Percentiles rank a stretch among this genome's conserved stretches.
phyloP scores from a whole-genome alignment of 768 basidiomycete genomes.

The Agaricus blazei region DNA sequence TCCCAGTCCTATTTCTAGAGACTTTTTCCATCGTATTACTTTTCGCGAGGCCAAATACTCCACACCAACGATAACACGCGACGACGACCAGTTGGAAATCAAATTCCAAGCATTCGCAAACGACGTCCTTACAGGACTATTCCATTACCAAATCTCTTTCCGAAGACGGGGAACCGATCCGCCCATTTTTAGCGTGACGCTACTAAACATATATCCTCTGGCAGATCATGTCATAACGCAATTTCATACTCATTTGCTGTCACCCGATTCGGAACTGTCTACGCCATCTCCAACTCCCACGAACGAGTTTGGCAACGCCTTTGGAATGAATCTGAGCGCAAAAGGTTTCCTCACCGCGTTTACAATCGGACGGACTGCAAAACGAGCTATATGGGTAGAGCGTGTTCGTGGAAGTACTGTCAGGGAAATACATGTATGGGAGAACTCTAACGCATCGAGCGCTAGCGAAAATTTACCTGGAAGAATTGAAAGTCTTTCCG shows the following conservation, averaged over 20 bases:
- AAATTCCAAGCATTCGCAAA: conserved; percentile 35
- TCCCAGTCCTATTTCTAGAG: conserved; percentile 12
- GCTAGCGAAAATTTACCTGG: neutral
- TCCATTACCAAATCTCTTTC: conserved; percentile 35
- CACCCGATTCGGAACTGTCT: conserved; percentile 2
- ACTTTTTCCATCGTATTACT: conserved; percentile 24
- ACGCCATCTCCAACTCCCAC: conserved; percentile 7
- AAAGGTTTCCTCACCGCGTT: conserved; percentile 49
- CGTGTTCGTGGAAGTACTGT: conserved; percentile 35
- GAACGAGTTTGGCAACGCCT: neutral
- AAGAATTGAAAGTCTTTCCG: conserved; percentile 24
- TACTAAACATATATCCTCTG: conserved; percentile 41
- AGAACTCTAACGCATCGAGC: neutral
- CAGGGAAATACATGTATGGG: conserved; percentile 44
- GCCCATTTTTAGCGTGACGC: conserved; percentile 26
- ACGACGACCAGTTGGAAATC: conserved; percentile 14
- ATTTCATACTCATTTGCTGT: conserved; percentile 1
- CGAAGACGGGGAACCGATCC: conserved; percentile 12
- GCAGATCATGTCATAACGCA: conserved; percentile 17
- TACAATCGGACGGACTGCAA: conserved; percentile 41
- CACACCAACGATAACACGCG: neutral
- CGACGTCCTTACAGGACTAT: conserved; percentile 45
- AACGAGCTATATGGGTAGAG: conserved; percentile 54
- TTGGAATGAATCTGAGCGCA: conserved; percentile 11
- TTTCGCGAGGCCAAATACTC: conserved; percentile 44